Conservation (phyloP, 768 basidiomycete species). For the Boletus barrowsii region DNA sequence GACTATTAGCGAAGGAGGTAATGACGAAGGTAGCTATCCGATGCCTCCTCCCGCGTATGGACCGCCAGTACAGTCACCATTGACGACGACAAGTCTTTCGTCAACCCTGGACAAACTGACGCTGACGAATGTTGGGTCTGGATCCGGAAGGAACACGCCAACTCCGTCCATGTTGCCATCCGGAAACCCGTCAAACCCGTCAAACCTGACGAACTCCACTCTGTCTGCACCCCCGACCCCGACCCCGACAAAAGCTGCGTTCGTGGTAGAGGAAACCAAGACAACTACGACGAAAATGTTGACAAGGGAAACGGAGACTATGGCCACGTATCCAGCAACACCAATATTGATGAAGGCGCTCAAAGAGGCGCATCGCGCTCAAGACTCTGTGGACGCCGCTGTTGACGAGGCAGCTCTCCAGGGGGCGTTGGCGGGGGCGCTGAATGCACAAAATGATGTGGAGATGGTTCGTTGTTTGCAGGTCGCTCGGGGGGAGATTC, state of each 20-base stretch:
- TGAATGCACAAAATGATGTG: constrained; percentile 15
- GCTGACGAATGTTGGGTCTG: background rate
- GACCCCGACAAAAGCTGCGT: constrained; percentile 9
- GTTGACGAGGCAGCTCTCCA: constrained; percentile 24
- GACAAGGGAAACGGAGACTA: background rate
- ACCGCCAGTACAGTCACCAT: background rate
- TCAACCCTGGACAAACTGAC: background rate
- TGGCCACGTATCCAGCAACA: background rate
- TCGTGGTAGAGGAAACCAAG: constrained; percentile 5
- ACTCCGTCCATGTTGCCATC: background rate
- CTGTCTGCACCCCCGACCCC: constrained; percentile 4
- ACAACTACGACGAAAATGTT: background rate
- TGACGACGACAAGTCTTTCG: background rate
- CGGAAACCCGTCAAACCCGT: background rate
- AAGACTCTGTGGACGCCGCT: constrained; percentile 22
- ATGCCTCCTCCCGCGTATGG: constrained; percentile 9
- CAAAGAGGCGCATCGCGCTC: constrained; percentile 18
- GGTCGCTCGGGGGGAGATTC: constrained; percentile 20
- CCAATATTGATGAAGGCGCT: constrained; percentile 5
- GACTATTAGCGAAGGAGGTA: background rate
- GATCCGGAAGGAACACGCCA: background rate
- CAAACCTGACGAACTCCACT: background rate
- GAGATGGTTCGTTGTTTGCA: constrained; percentile 24
- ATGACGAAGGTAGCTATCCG: background rate
- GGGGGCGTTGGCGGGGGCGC: constrained; percentile 13